phyloP scores from a whole-genome alignment of 1,284 basidiomycete species.

The Trichosporon coremiiforme region DNA sequence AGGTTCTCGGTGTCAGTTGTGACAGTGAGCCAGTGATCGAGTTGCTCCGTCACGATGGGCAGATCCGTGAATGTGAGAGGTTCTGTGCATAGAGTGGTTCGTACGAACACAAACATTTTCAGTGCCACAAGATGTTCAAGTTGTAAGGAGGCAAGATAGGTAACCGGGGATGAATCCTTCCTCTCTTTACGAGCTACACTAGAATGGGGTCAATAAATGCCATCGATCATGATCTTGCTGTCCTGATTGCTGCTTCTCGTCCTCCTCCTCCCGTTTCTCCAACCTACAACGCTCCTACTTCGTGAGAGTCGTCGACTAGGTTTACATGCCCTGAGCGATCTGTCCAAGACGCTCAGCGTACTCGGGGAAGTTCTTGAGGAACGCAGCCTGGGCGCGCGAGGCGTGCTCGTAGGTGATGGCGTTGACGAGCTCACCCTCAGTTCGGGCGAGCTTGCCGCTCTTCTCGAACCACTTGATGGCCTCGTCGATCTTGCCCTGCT shows the following conservation, averaged over 20 bases:
- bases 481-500: constrained; percentile 85
- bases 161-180: constrained; percentile 9
- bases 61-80: background rate
- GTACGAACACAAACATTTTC: background rate
- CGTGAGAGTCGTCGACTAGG: background rate
- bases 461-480: constrained; percentile 86
- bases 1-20: background rate
- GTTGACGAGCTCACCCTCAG: constrained; percentile 84
- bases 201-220: background rate
- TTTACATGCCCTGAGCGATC: constrained; percentile 53
- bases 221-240: too few relatives aligned
- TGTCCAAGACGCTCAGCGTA: constrained; percentile 63
- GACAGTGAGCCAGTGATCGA: too few relatives aligned
- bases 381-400: constrained; percentile 75
- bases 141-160: background rate
- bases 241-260: too few relatives aligned
- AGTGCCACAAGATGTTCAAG: constrained; percentile 6
- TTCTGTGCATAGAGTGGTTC: background rate
- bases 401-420: constrained; percentile 79
- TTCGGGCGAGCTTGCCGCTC: constrained; percentile 83
- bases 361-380: constrained; percentile 77
- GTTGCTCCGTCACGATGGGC: too few relatives aligned
- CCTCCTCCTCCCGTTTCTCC: too few relatives aligned
- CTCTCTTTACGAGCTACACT: constrained; percentile 16
- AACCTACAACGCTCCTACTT: constrained; percentile 2